Evolutionary conservation across 139 green algal genomes (phyloP).

Genomic region (Tetraselmis chui): DNA sequence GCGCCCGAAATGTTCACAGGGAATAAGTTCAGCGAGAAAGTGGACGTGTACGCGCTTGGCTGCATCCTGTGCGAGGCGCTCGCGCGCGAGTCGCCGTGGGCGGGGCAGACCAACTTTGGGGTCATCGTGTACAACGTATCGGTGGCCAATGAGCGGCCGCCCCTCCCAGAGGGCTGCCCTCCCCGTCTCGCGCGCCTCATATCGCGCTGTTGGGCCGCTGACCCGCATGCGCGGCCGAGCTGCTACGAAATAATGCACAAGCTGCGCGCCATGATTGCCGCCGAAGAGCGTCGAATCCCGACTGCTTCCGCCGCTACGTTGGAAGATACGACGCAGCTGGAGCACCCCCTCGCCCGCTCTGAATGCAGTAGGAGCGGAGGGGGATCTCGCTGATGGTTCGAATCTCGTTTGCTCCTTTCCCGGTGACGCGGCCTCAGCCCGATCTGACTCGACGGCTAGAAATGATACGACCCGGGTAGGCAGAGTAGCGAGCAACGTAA

Average conservation of each 20-base stretch:
- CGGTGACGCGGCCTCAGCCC: too few relatives aligned
- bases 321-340: too few relatives aligned
- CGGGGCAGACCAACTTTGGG: not conserved
- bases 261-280: not conserved
- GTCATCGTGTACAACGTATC: not conserved
- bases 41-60: not conserved
- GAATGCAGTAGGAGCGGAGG: too few relatives aligned
- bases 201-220: not conserved
- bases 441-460: too few relatives aligned
- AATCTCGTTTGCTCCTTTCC: too few relatives aligned
- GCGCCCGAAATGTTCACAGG: not conserved
- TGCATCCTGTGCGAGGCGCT: not conserved
- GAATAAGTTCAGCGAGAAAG: not conserved
- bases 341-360: too few relatives aligned
- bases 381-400: too few relatives aligned
- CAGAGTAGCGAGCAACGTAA: too few relatives aligned
- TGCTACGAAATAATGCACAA: not conserved
- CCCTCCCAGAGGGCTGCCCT: not conserved
- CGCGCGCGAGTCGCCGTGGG: not conserved
- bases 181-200: not conserved
- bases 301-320: too few relatives aligned
- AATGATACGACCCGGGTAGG: too few relatives aligned
- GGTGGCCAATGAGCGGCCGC: not conserved
- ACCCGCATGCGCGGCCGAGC: not conserved
- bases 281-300: too few relatives aligned